Evolutionary conservation across 345 rosid genomes (phyloP), one percentile per base, ranked within the genome.

Genomic region (Lumnitzera littorea): DNA sequence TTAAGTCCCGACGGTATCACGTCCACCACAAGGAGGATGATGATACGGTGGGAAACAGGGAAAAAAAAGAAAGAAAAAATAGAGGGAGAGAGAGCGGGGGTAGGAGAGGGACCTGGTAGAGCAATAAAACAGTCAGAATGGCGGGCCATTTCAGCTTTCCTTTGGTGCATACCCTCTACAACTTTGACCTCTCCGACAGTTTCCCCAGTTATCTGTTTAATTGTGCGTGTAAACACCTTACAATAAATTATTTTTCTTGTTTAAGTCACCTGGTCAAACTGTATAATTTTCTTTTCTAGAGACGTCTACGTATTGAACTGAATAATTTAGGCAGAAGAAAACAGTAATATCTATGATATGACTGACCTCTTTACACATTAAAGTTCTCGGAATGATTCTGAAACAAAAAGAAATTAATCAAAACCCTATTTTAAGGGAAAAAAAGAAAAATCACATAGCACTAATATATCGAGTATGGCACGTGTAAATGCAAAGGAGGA

Each of bases 361-460:
- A 15, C 56, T 16, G 46, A 91, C 98, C 95, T 91, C 92, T 82
- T 87, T 85, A 76, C 57, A 73, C 98, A 91, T 91, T 60, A 91
- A 83, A 52, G 89, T 89, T 74, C 71, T 86, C 56, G 98, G 98
- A 66, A 91, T 85, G 71, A 91, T 78, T 67, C 96, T 91, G 76
- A 50, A 54, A 31, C 58, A 24, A 62, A 50, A 54, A 31, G 56
- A 24, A 62, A 68, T 63, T 36, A 7, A 36, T 54, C 4, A 20
- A 63, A 24, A 7, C 50, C n/a, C 11, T 41, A 36, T 14, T 15
- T 15, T 2, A 53, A 20, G 15, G 20, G 13, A 24, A 3, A 48
- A 6, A 41, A 20, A 17, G n/a, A 51, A 41, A 51, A 25, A 20
- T 12, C 24, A 11, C 55, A n/a, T 15, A 4, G 24, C 24, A 25